Base-by-base conservation (phyloP, 2,329 filamentous ascomycete species). In the Ophiocordyceps sinensis region DNA sequence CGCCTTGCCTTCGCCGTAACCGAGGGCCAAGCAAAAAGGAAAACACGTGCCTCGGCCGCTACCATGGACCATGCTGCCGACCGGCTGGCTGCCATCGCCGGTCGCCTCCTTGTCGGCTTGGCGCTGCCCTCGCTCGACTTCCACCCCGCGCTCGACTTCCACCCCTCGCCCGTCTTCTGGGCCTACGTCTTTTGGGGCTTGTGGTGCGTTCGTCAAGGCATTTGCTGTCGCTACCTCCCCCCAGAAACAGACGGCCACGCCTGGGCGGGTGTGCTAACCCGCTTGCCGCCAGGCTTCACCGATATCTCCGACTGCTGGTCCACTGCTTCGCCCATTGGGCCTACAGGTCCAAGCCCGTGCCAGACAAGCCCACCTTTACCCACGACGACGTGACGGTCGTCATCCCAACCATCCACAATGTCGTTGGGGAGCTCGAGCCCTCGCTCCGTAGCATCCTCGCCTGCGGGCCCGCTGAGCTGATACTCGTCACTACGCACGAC, bases 381-480 rank as follows among this genome's bases (percentile, higher is more conserved):
- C 74, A 79, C 29, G 66, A 84, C 51, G 85, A 96, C 73, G 87
- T 94, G 53, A 94, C 89, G 6, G 86, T 95, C 48, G 85, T 96
- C 52, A 84, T 95, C 45, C 89, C 89, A 8, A 93, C 88, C 11
- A 87, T 96, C 48, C 85, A 93, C 56, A 85, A 87, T 45, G 79
- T 78, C 46, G 86, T 89, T 45, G 79, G 87, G 52, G 85, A 93
- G 55, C 70, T 96, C 45, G 79, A 80, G 41, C 77, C 82, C 44
- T 94, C 87, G 15, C 73, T 96, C 32, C 70, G 80, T 55, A 86
- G 82, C 53, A 86, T 85, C 48, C 66, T 88, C 39, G 74, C 73
- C 19, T 82, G 81, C 53, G 65, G 75, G 42, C 82, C 83, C 1
- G 71, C 67, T 43, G 77, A 85, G 60, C 62, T 96, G 45, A 81